These are phyloP conservation scores for Epithele typhae DNA, from an alignment of 768 basidiomycete genomes.

Conservation along the genomic window DNA sequence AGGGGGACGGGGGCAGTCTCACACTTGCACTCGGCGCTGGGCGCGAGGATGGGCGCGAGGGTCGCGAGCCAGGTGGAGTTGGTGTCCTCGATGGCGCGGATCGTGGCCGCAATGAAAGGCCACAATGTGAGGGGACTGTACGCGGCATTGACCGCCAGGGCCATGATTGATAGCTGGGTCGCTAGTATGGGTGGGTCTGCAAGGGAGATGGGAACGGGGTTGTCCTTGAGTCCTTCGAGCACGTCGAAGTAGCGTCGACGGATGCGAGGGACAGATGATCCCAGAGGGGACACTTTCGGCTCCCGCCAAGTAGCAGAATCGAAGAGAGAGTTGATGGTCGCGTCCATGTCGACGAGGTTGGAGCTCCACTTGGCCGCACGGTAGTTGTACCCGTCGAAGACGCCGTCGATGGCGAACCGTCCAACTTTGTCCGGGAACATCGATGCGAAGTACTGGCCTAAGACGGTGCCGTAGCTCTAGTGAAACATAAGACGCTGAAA, in stretches of 20 bases:
- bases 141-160: slow-evolving; percentile 2
- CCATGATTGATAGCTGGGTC: slow-evolving; percentile 4
- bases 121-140: slow-evolving; percentile 5
- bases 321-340: slow-evolving; percentile 14
- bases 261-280: slow-evolving; percentile 18
- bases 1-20: neutral
- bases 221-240: slow-evolving; percentile 2
- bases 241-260: slow-evolving; percentile 12
- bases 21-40: no score
- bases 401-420: slow-evolving; percentile 28
- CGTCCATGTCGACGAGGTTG: slow-evolving; percentile 22
- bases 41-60: slow-evolving; percentile 6
- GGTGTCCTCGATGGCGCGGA: slow-evolving; percentile 7
- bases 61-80: slow-evolving; percentile 11
- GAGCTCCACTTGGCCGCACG: slow-evolving; percentile 17
- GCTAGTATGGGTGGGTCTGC: slow-evolving; percentile 10
- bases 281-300: slow-evolving; percentile 21
- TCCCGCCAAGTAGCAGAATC: slow-evolving; percentile 21
- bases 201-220: slow-evolving; percentile 9
- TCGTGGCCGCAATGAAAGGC: slow-evolving; percentile 3
- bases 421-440: slow-evolving; percentile 31
- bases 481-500: neutral
- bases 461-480: slow-evolving; percentile 16
- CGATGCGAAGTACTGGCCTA: slow-evolving; percentile 24
- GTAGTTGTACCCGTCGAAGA: slow-evolving; percentile 23